phyloP scores from a whole-genome alignment of 1,284 basidiomycete species.

The Trichosporon asahii region DNA sequence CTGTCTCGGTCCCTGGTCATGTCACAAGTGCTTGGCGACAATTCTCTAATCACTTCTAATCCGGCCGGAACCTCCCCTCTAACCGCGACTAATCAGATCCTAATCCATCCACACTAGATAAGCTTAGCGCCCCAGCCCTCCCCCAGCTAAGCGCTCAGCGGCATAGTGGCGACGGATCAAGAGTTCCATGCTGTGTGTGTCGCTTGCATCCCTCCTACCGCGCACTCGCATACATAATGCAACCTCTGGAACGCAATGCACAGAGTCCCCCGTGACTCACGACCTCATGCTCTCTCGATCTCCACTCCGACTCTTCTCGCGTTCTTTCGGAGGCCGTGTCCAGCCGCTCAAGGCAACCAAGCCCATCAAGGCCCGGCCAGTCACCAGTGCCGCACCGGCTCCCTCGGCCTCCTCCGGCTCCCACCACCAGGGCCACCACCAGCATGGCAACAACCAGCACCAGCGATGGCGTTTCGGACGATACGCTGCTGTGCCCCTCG shows the following conservation, averaged over 20 bases:
- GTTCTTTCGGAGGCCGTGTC: neutral
- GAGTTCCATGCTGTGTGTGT: neutral
- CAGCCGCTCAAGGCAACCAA: neutral
- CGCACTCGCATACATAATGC: slow-evolving; percentile 3
- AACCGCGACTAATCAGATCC: neutral
- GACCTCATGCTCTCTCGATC: slow-evolving; percentile 1
- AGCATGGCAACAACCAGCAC: slow-evolving; percentile 4
- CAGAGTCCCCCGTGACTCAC: neutral
- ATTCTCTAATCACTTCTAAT: neutral
- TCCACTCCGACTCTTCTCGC: slow-evolving; percentile 8
- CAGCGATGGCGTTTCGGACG: neutral
- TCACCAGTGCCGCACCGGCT: neutral
- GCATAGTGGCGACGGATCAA: neutral
- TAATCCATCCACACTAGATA: neutral
- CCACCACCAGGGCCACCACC: neutral
- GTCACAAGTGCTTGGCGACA: neutral
- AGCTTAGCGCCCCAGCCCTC: neutral
- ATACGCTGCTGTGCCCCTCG: slow-evolving; percentile 13
- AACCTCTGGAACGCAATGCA: neutral
- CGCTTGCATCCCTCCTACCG: neutral
- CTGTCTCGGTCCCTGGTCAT: neutral
- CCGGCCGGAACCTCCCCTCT: slow-evolving; percentile 1
- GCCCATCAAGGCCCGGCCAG: neutral
- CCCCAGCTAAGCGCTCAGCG: neutral
- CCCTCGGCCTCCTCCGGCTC: neutral